Evolutionary conservation across 2,329 filamentous ascomycete species (phyloP).

Genomic region (Tolypocladium ovalisporum): DNA sequence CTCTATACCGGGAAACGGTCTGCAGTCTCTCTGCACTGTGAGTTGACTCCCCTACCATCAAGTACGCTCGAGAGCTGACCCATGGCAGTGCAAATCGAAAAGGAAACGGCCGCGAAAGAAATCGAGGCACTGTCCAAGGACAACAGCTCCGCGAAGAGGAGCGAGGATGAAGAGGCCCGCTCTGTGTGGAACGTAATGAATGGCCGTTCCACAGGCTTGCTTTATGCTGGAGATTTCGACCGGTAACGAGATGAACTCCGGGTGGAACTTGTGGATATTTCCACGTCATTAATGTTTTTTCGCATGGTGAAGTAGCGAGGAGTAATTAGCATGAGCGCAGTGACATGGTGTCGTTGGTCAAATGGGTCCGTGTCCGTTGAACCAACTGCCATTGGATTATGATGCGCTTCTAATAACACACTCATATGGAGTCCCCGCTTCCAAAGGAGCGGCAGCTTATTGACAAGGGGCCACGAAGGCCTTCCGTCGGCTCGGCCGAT

Average conservation of each 20-base stretch:
- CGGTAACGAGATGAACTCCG: conserved; percentile 5
- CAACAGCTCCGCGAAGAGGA: conserved; percentile 13
- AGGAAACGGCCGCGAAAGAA: conserved; percentile 24
- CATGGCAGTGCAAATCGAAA: conserved; percentile 26
- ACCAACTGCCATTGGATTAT: not conserved
- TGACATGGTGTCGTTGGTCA: not conserved
- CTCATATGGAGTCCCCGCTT: not conserved
- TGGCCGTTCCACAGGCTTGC: conserved; percentile 26
- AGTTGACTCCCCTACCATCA: conserved; percentile 16
- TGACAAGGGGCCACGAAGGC: not conserved
- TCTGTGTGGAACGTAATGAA: conserved; percentile 36
- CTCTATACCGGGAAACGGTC: conserved; percentile 48
- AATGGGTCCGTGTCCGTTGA: not conserved
- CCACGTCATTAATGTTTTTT: not conserved
- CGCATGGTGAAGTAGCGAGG: not conserved
- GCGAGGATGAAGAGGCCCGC: conserved; percentile 23
- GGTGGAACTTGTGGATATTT: not conserved
- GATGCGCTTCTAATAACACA: not conserved
- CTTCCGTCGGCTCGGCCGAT: not conserved
- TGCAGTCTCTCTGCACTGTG: conserved; percentile 46
- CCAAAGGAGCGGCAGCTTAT: not conserved
- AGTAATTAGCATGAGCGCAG: not conserved
- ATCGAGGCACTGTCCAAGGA: conserved; percentile 15
- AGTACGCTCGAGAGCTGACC: not conserved
- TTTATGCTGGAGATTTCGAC: conserved; percentile 33